Base-by-base conservation (phyloP, 805 yeast genomes). In the Spencermartinsiella europaea region DNA sequence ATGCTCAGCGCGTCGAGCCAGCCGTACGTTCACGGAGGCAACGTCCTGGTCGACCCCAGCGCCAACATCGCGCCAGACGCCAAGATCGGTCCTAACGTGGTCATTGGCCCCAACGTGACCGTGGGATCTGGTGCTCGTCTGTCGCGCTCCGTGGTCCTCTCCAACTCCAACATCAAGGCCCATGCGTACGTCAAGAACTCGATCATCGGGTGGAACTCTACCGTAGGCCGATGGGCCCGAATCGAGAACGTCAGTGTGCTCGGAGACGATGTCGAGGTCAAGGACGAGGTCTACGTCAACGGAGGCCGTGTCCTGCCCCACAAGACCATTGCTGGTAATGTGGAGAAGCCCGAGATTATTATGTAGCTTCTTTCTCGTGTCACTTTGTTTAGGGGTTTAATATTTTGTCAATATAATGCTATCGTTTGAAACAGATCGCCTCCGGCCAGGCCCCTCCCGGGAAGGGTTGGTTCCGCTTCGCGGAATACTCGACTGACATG, bases 231-330 rank as follows among this genome's bases (percentile, higher is more conserved):
- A 73, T 93, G 99, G 99, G 95, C 97, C 56, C 88, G 99, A 79
- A 80, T 93, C 56, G 98, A 93, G 74, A 96, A 96, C 76, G 86
- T 82, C 63, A 86, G 97, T 54, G 99, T 93, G 51, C 80, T 93
- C 64, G 99, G 99, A 75, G 99, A 93, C 71, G 99, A 93, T 60
- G 99, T 93, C 57, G 95, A 90, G 69, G 88, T 93, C 68, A 88
- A 91, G 77, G 97, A 93, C 69, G 99, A 91, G 78, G 80, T 93
- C 69, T 93, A 93, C 79, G 95, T 93, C 63, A 93, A 93, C 73
- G 99, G 99, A 72, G 99, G 97, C 74, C 89, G 93, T 71, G 97
- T 93, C 58, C 81, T 93, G 67, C 99, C 99, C 59, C 99, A 93
- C 81, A 93, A 93, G 79, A 77, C 96, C 53, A 91, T 93, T 70